These are phyloP conservation scores for Boletus fagicola DNA, from an alignment of 768 basidiomycete species.

Conservation along the genomic window DNA sequence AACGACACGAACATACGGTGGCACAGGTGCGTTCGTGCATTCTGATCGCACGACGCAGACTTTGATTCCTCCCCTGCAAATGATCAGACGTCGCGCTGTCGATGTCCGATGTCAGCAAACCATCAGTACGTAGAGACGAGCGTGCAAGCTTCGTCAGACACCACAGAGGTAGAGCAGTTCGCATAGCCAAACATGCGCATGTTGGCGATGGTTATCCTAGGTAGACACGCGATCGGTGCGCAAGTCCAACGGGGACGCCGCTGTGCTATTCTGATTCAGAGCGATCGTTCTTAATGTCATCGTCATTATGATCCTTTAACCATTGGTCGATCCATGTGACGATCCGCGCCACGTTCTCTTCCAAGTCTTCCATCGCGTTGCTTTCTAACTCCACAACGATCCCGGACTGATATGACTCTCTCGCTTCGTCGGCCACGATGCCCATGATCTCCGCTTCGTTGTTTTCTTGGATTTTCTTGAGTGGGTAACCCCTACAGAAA, in stretches of 20 bases:
- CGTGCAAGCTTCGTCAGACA: slow-evolving; percentile 8
- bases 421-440: slow-evolving; percentile 84
- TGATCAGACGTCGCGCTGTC: slow-evolving; percentile 1
- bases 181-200: neutral
- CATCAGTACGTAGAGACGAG: slow-evolving; percentile 1
- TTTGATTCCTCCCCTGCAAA: no score
- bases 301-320: slow-evolving; percentile 30
- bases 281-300: neutral
- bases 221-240: neutral
- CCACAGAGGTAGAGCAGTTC: neutral
- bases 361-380: slow-evolving; percentile 74
- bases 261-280: slow-evolving; percentile 1
- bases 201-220: neutral
- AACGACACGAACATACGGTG: neutral
- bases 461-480: slow-evolving; percentile 97
- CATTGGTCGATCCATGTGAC: slow-evolving; percentile 86
- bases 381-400: slow-evolving; percentile 85
- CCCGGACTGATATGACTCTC: slow-evolving; percentile 78
- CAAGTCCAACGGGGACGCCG: neutral
- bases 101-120: neutral
- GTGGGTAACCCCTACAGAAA: slow-evolving; percentile 65
- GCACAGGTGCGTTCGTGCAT: neutral
- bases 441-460: slow-evolving; percentile 99
- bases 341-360: slow-evolving; percentile 83
- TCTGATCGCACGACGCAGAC: neutral